Conservation (phyloP, 805 yeast genomes). For the Saccharomycopsis sp. region DNA sequence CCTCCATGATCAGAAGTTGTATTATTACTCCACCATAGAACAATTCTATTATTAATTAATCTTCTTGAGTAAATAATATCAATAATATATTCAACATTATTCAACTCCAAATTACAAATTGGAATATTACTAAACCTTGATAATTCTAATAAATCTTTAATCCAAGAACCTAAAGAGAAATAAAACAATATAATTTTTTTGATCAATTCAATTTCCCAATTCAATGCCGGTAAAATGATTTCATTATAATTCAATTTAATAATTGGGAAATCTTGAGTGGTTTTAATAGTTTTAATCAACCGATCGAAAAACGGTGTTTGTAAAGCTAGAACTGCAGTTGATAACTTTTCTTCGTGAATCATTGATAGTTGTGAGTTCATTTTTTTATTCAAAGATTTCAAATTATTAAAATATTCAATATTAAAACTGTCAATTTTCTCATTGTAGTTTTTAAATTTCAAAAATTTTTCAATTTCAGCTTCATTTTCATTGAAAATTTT, state of each 20-base stretch:
- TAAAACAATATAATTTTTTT: constrained; percentile 60
- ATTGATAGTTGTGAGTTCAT: constrained; percentile 44
- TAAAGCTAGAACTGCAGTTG: constrained; percentile 53
- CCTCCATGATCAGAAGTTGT: constrained; percentile 83
- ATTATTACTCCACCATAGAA: constrained; percentile 88
- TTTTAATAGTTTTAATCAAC: constrained; percentile 35
- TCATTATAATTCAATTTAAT: constrained; percentile 51
- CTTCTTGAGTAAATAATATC: constrained; percentile 83
- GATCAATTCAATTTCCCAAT: constrained; percentile 67
- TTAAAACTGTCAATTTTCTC: constrained; percentile 41
- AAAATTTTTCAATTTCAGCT: constrained; percentile 31
- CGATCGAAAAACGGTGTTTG: constrained; percentile 57
- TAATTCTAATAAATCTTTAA: constrained; percentile 51
- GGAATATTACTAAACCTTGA: constrained; percentile 76
- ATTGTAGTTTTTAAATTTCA: constrained; percentile 30
- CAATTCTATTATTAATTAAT: constrained; percentile 50
- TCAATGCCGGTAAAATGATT: constrained; percentile 55
- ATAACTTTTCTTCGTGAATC: constrained; percentile 55
- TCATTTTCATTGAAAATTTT: constrained; percentile 41
- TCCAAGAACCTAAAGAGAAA: constrained; percentile 64
- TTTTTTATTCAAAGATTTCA: constrained; percentile 44
- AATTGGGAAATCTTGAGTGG: constrained; percentile 48
- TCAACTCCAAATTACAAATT: constrained; percentile 72
- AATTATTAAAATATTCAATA: constrained; percentile 42
- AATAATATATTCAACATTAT: constrained; percentile 65